Conservation (phyloP, 257 asterid species). For the Capsicum pubescens region DNA sequence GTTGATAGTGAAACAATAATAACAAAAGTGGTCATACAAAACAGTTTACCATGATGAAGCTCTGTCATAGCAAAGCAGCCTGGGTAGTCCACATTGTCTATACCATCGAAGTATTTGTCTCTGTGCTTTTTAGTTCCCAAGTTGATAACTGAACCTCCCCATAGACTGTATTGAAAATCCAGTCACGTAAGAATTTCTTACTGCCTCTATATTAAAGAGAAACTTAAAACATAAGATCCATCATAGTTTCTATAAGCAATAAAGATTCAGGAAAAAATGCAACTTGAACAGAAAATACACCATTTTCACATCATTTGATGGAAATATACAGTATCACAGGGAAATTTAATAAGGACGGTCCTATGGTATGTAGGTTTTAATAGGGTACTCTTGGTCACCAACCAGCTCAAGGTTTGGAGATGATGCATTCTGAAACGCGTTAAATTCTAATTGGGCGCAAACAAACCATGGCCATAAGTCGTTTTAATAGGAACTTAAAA, state of each 20-base stretch:
- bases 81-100: conserved; percentile 82
- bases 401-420: background rate
- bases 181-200: background rate
- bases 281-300: background rate
- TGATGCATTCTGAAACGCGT: background rate
- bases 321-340: background rate
- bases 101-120: conserved; percentile 84
- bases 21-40: conserved; percentile 29
- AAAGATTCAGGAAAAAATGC: background rate
- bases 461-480: background rate
- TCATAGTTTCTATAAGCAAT: background rate
- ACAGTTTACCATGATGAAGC: conserved; percentile 89
- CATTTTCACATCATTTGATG: background rate
- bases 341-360: background rate
- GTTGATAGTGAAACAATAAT: background rate
- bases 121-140: conserved; percentile 92
- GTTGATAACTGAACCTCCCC: conserved; percentile 99
- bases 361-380: background rate
- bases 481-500: conserved; percentile 1
- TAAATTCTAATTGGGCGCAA: background rate
- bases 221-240: conserved; percentile 10
- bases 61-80: conserved; percentile 99
- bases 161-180: conserved; percentile 59
- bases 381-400: conserved; percentile 3
- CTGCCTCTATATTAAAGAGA: background rate